Evolutionary conservation across 495 filamentous ascomycete species (phyloP).

Genomic region (Glarea lozoyensis): DNA sequence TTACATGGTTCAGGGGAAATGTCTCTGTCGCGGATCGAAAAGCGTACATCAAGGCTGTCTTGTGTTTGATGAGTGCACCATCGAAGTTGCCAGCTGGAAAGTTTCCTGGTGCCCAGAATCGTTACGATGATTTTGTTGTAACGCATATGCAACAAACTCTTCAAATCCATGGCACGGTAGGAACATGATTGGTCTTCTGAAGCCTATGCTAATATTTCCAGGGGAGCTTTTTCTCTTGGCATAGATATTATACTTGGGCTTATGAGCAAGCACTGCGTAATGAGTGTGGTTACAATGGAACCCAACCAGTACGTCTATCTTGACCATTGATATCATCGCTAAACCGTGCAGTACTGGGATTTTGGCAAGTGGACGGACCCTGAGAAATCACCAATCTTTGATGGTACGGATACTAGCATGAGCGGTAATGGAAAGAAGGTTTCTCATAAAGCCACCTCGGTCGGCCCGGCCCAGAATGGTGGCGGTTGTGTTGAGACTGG

Average conservation of each 20-base stretch:
- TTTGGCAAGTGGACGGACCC: slow-evolving; percentile 43
- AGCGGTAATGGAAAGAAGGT: slow-evolving; percentile 52
- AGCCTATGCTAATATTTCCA: neutral
- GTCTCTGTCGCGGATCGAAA: slow-evolving; percentile 28
- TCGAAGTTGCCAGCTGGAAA: slow-evolving; percentile 27
- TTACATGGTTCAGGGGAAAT: slow-evolving; percentile 24
- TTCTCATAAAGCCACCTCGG: slow-evolving; percentile 11
- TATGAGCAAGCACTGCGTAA: slow-evolving; percentile 59
- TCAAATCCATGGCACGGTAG: slow-evolving; percentile 47
- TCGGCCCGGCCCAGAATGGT: slow-evolving; percentile 36
- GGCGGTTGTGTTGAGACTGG: slow-evolving; percentile 57
- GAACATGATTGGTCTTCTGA: neutral
- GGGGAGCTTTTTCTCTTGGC: slow-evolving; percentile 58
- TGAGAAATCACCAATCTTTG: slow-evolving; percentile 53
- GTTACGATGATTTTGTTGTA: slow-evolving; percentile 61
- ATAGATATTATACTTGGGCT: slow-evolving; percentile 54
- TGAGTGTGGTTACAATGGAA: slow-evolving; percentile 61
- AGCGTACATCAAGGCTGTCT: slow-evolving; percentile 53
- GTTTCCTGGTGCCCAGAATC: slow-evolving; percentile 27
- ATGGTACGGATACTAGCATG: slow-evolving; percentile 51
- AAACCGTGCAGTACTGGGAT: slow-evolving; percentile 25
- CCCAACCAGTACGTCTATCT: slow-evolving; percentile 18
- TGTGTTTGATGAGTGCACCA: slow-evolving; percentile 51
- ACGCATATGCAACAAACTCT: slow-evolving; percentile 55
- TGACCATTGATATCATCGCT: neutral